Evolutionary conservation across 1,284 basidiomycete genomes (phyloP).

Genomic region (Jaminaea rosea): DNA sequence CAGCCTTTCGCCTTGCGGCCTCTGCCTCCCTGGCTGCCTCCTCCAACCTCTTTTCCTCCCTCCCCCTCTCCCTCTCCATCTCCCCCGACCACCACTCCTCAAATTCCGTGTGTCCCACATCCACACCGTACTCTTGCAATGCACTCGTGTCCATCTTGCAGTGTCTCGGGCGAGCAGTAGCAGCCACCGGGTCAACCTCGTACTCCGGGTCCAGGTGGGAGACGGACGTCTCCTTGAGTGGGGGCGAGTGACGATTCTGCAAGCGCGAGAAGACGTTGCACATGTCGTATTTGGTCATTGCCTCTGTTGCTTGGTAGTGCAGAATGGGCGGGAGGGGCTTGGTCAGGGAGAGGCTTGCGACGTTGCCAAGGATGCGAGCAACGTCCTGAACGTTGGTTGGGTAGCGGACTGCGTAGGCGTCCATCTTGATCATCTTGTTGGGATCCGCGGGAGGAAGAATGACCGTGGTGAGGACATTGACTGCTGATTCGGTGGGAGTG

Average conservation of each 20-base stretch:
- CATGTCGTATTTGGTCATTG: conserved; percentile 53
- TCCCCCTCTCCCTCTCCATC: conserved; percentile 12
- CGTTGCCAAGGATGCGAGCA: conserved; percentile 45
- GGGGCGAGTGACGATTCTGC: conserved; percentile 1
- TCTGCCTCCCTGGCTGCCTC: conserved; percentile 3
- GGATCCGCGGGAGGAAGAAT: conserved; percentile 17
- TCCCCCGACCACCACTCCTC: conserved; percentile 41
- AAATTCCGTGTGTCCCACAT: conserved; percentile 25
- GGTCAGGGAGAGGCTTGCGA: conserved; percentile 8
- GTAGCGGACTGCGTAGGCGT: conserved; percentile 50
- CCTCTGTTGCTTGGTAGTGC: conserved; percentile 50
- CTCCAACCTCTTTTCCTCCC: conserved; percentile 5
- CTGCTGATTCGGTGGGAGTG: conserved; percentile 31
- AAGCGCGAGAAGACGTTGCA: conserved; percentile 32
- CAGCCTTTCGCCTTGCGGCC: background rate
- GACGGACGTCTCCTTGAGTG: conserved; percentile 12
- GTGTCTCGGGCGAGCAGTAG: conserved; percentile 35
- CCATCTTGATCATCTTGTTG: conserved; percentile 20
- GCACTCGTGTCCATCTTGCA: conserved; percentile 37
- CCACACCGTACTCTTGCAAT: conserved; percentile 24
- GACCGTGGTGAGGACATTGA: conserved; percentile 36
- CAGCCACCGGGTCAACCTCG: conserved; percentile 33
- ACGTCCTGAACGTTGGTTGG: conserved; percentile 52
- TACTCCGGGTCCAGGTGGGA: conserved; percentile 38
- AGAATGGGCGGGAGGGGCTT: conserved; percentile 34